Base-by-base conservation (phyloP, 768 basidiomycete genomes). In the Chalciporus piperatus region DNA sequence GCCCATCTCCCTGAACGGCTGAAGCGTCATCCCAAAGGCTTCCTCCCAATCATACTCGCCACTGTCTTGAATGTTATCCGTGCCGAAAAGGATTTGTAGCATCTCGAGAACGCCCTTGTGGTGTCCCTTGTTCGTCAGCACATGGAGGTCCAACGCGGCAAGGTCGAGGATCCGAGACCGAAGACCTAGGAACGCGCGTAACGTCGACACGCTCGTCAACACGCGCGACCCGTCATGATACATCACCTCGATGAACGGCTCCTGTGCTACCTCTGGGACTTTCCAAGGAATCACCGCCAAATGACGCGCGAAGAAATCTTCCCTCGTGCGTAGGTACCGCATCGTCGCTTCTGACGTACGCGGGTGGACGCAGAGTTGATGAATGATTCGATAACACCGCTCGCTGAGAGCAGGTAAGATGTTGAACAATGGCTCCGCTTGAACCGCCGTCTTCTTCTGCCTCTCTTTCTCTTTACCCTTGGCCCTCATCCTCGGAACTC, bases 261-360 rank as follows among this genome's bases (percentile, higher is more conserved):
- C 77, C 33, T 74, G 73, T 0, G 72, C 51, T 7, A 72, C 71
- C 23, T 76, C 67, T 0, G 89, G 85, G 0, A 79, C 77, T 51
- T 77, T 75, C 23, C 84, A 80, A 2, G 93, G 89, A 25, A 95
- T 76, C 11, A 76, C 81, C 6, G 83, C 79, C n/a, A 96, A 78
- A 62, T 97, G 94, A 2, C 89, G 80, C 3, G 83, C 82, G 61
- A 94, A 93, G 72, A 94, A 98, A 61, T 94, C 85, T 66, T 96
- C 89, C 9, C 86, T 77, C 2, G 89, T 91, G 32, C 90, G 85
- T 30, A 97, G 77, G 63, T 96, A 97, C 0, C 92, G 83, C 70
- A 89, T 85, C 5, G 83, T 85, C 49, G 85, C 83, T 32, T 85
- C 83, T 0, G 89, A 89, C 0, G 94, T 96, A 37, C 81, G 77